Conservation (phyloP, 345 rosid species). For the Erodium maritimum region DNA sequence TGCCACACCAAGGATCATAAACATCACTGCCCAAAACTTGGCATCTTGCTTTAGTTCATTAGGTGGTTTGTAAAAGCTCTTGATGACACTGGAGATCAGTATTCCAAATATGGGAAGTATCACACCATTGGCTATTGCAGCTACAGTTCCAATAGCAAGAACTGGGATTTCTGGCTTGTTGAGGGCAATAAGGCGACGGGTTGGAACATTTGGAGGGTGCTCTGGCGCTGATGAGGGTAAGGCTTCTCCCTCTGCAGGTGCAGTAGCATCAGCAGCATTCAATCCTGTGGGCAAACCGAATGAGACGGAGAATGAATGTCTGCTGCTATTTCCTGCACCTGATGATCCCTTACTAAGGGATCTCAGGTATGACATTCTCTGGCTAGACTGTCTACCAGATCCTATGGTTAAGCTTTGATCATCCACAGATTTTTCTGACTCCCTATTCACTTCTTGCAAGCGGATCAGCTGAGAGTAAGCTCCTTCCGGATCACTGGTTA, state of each 20-base stretch:
- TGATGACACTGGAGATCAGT: slow-evolving; percentile 42
- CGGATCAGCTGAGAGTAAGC: slow-evolving; percentile 76
- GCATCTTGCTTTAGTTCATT: slow-evolving; percentile 46
- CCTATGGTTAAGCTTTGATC: slow-evolving; percentile 23
- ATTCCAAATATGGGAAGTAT: slow-evolving; percentile 53
- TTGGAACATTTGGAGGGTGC: slow-evolving; percentile 25
- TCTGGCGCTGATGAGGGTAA: slow-evolving; percentile 2
- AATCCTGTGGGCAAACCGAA: slow-evolving; percentile 56
- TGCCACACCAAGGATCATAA: slow-evolving; percentile 49
- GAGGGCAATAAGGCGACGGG: slow-evolving; percentile 48
- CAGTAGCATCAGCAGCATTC: slow-evolving; percentile 16
- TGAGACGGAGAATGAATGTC: slow-evolving; percentile 36
- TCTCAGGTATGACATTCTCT: slow-evolving; percentile 25
- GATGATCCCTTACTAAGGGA: slow-evolving; percentile 56
- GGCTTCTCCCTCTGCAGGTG: slow-evolving; percentile 6
- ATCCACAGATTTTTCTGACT: slow-evolving; percentile 25
- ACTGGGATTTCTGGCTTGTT: slow-evolving; percentile 81
- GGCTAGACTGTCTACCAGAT: slow-evolving; percentile 29
- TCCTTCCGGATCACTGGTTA: slow-evolving; percentile 60
- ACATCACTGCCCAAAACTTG: slow-evolving; percentile 61
- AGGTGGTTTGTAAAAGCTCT: slow-evolving; percentile 53
- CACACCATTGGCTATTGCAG: slow-evolving; percentile 44
- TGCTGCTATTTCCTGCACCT: slow-evolving; percentile 40
- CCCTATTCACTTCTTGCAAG: slow-evolving; percentile 53
- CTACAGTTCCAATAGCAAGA: slow-evolving; percentile 42